Base-by-base conservation (phyloP, 2,329 filamentous ascomycete genomes). In the Verticillium isaacii region DNA sequence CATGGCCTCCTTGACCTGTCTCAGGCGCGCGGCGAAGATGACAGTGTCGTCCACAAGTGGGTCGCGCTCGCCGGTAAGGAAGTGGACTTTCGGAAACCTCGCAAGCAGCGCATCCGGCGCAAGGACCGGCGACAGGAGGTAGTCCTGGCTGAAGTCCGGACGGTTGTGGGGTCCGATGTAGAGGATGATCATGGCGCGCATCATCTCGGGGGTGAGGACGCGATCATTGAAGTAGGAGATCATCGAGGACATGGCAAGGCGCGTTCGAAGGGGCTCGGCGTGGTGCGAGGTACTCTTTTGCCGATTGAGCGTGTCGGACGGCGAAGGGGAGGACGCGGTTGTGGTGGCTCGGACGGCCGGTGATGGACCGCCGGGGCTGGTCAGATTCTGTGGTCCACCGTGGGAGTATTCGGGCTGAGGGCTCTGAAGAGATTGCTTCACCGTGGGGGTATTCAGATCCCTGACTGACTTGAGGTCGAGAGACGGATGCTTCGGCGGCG, bases 191-290 rank as follows among this genome's bases (percentile, higher is more conserved):
- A 99, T 98, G 65, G 93, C 92, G 36, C 95, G 90, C 90, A 98
- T 97, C 92, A 98, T 97, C 75, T 99, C 95, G 0, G 95, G 94
- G 0, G 92, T 94, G 15, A 99, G 82, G 32, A 99, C 91, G 32
- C 95, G 89, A 74, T 99, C 95, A 73, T 96, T 95, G 75, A 97
- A 96, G 76, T 98, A 98, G 0, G 94, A 97, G 39, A 99, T 96
- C 87, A 97, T 96, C n/a, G 89, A 94, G 0, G 92, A 93, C 72
- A 94, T 96, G 17, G 94, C 93, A 11, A 99, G 84, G n/a, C 93
- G 87, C 1, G 95, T 98, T 67, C 85, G 88, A 64, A 97, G 78
- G 1, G 84, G 83, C 63, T 84, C 77, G 0, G 83, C 76, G 56
- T 82, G 84, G 64, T 85, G 81, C 6, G 84, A 85, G 2, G 75